Evolutionary conservation across 2,329 filamentous ascomycete species (phyloP).

Genomic region (Zasmidium cellare): DNA sequence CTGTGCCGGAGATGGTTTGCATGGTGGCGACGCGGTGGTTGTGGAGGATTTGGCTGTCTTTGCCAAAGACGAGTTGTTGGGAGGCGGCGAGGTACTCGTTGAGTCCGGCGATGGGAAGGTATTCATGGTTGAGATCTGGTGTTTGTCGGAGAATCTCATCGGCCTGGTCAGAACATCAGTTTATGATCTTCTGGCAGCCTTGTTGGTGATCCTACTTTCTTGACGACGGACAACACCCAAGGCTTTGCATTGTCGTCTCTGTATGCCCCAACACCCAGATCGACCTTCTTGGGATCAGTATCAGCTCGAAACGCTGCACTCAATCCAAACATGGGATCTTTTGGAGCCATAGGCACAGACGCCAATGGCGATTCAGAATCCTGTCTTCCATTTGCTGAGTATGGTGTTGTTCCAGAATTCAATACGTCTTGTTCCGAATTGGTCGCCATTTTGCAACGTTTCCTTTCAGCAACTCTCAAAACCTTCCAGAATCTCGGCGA

Average conservation of each 20-base stretch:
- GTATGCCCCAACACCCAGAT: constrained; percentile 96
- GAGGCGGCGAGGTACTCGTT: constrained; percentile 90
- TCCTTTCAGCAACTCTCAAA: neutral
- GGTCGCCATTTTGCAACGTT: neutral
- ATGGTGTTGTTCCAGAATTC: neutral
- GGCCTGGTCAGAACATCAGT: neutral
- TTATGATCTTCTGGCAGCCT: too few relatives aligned
- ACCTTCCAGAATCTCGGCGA: neutral
- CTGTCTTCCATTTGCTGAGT: neutral
- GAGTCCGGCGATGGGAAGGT: constrained; percentile 93
- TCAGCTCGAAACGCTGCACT: constrained; percentile 48
- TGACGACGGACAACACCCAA: constrained; percentile 92
- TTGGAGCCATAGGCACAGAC: constrained; percentile 1
- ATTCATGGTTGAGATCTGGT: constrained; percentile 82
- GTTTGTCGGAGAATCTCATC: neutral
- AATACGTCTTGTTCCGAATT: neutral
- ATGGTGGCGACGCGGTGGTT: constrained; percentile 80
- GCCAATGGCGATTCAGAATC: neutral
- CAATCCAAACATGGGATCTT: constrained; percentile 6
- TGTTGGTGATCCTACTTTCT: constrained; percentile 64
- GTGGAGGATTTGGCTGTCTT: constrained; percentile 71
- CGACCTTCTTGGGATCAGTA: constrained; percentile 90
- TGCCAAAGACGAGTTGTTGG: constrained; percentile 83
- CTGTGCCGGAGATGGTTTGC: constrained; percentile 96
- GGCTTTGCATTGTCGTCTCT: constrained; percentile 97